Evolutionary conservation across 345 rosid species (phyloP), one percentile per base, ranked within the genome.

Genomic region (Raphanus sativus): DNA sequence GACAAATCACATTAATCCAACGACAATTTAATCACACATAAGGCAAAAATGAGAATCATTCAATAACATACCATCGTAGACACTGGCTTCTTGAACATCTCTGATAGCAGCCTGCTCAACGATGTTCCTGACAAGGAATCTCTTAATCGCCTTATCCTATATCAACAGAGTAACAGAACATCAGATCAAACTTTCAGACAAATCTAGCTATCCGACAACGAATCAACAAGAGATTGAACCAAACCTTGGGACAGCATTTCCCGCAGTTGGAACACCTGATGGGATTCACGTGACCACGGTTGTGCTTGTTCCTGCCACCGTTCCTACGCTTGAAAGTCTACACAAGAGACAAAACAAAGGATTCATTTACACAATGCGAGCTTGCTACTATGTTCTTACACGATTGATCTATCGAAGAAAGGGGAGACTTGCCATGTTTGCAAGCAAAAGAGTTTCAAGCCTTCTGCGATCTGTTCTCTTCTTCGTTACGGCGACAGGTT

Each of bases 231-330:
- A 62, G 25, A 62, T 29, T 33, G 8, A 11, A 45, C 1, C 62
- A 10, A 52, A 89, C 96, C 88, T 92, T 92, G 0, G 98, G 97
- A 78, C 98, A 93, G 83, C 95, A 89, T 32, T 93, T 93, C n/a
- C 95, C 98, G 75, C 98, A 91, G 83, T 93, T 93, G 74, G 98
- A 91, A 83, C 98, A 93, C 77, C 97, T 92, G 24, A 93, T 87
- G 73, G 89, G 87, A 63, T 93, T 93, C 76, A 88, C 93, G 32
- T 93, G 98, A 11, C 97, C 98, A 11, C 97, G 93, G 75, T 96
- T 93, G 74, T 93, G 95, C 93, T 93, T 93, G 91, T 91, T 91
- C 67, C 98, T 88, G 15, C 97, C 98, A 64, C 93, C 93, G n/a
- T 91, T 93, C 84, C 97, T 86, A 11, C 97, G 89, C 88, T 93